These are phyloP conservation scores for Leccinum longicurvipes DNA, from an alignment of 768 basidiomycete species.

Conservation along the genomic window DNA sequence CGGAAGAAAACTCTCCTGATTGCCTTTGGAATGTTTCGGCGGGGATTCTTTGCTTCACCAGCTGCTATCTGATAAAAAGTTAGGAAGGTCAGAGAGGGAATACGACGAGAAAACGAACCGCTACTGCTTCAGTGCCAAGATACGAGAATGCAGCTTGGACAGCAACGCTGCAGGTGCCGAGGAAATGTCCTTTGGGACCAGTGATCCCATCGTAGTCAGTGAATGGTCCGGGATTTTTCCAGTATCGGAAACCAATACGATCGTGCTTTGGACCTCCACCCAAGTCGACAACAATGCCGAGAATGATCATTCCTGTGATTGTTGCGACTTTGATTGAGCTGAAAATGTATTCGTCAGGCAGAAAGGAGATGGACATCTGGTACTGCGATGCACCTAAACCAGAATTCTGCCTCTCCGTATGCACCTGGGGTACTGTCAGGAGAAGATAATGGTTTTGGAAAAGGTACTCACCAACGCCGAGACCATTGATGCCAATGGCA, in stretches of 20 bases:
- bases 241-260: slow-evolving; percentile 46
- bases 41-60: slow-evolving; percentile 50
- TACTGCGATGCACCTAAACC: slow-evolving; percentile 36
- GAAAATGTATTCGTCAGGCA: background rate
- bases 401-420: slow-evolving; percentile 48
- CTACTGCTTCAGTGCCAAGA: slow-evolving; percentile 54
- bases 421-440: slow-evolving; percentile 24
- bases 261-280: slow-evolving; percentile 56
- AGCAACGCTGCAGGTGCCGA: slow-evolving; percentile 49
- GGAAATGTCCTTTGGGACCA: slow-evolving; percentile 51
- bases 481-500: slow-evolving; percentile 43
- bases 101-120: slow-evolving; percentile 24
- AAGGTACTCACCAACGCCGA: slow-evolving; percentile 36
- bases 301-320: slow-evolving; percentile 42
- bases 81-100: background rate
- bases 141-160: slow-evolving; percentile 60
- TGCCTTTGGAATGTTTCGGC: slow-evolving; percentile 39
- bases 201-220: slow-evolving; percentile 37
- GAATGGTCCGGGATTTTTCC: slow-evolving; percentile 57
- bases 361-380: background rate
- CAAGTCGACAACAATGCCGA: slow-evolving; percentile 46
- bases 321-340: slow-evolving; percentile 53
- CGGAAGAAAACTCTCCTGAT: slow-evolving; percentile 44
- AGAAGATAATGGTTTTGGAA: background rate
- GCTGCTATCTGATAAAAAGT: slow-evolving; percentile 36